Evolutionary conservation across 805 yeast species (phyloP), one percentile per base, ranked within the genome.

Genomic region (Wickerhamiella dianesei): DNA sequence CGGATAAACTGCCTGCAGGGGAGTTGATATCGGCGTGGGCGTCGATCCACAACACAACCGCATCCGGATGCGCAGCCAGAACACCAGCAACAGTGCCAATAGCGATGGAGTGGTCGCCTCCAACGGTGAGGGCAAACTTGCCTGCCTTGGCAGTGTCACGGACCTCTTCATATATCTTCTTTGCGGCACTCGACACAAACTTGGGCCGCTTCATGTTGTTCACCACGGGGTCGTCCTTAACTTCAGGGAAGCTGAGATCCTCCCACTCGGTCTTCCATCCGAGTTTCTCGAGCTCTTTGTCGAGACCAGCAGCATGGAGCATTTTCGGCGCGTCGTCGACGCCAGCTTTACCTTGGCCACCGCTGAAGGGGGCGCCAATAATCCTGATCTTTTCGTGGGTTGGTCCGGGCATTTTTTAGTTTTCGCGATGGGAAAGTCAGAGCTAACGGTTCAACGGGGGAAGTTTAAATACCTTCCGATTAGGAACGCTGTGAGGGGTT

Each of bases 11-110:
- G 6, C 86, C 77, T 35, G 71, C 70, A 9, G 95, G 84, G 1
- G 96, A 82, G 70, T 92, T 92, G 62, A 92, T 81, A 64, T 89
- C 98, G 17, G 97, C 96, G 64, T 89, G 98, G 0, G 98, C 98
- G 66, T 89, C 98, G 56, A 89, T 81, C 98, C 98, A 89, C 52
- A 89, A 62, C 37, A 89, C 71, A 58, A 95, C 87, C 21, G 95
- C 86, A 56, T 88, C 86, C 17, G 96, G 95, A 62, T 81, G 71
- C 53, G 76, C 74, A 16, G 75, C 76, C 52, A 86, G 71, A 29
- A 88, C 83, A 2, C 94, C 97, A 25, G 85, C 72, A 35, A 89
- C 81, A 8, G 96, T 87, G 44, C 94, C 95, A 58, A 89, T 86
- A 44, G 95, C 97, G 54, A 89, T 82, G 6, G 96, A 86, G 64